Conservation (phyloP, 495 filamentous ascomycete species). For the Trichoderma asperelloides region DNA sequence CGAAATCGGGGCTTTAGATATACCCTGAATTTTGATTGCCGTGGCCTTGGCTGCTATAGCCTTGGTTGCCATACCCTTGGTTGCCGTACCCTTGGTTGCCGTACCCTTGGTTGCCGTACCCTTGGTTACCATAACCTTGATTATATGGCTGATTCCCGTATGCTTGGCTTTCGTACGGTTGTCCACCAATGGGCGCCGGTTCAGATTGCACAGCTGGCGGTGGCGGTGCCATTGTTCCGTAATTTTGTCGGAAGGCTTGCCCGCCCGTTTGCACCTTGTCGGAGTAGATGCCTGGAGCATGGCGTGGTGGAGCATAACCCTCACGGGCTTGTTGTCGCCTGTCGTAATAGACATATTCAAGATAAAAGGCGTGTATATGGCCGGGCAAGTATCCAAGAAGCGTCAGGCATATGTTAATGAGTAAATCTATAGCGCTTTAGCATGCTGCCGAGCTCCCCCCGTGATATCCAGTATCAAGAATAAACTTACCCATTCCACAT, state of each 20-base stretch:
- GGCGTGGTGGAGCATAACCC: slow-evolving; percentile 36
- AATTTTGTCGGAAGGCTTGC: slow-evolving; percentile 23
- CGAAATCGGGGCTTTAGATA: not conserved
- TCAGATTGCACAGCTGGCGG: not conserved
- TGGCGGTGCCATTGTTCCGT: slow-evolving; percentile 41
- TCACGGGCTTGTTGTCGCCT: slow-evolving; percentile 48
- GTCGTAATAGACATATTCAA: slow-evolving; percentile 81
- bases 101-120: not conserved
- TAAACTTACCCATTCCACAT: slow-evolving; percentile 14
- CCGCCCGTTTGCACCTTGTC: slow-evolving; percentile 69
- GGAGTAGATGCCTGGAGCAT: slow-evolving; percentile 71
- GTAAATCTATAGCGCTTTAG: slow-evolving; percentile 60
- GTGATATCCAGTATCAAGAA: not conserved
- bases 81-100: not conserved
- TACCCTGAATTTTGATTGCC: not conserved
- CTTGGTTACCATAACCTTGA: not conserved
- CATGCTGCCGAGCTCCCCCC: no score
- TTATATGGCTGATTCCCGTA: no score
- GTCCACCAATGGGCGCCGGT: not conserved
- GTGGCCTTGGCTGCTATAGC: not conserved
- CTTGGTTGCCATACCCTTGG: not conserved
- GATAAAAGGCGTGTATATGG: slow-evolving; percentile 84
- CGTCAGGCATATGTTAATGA: slow-evolving; percentile 85
- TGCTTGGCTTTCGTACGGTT: not conserved
- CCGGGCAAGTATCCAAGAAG: slow-evolving; percentile 57